Base-by-base conservation (phyloP, 495 filamentous ascomycete genomes). In the Penicillium egyptiacum region DNA sequence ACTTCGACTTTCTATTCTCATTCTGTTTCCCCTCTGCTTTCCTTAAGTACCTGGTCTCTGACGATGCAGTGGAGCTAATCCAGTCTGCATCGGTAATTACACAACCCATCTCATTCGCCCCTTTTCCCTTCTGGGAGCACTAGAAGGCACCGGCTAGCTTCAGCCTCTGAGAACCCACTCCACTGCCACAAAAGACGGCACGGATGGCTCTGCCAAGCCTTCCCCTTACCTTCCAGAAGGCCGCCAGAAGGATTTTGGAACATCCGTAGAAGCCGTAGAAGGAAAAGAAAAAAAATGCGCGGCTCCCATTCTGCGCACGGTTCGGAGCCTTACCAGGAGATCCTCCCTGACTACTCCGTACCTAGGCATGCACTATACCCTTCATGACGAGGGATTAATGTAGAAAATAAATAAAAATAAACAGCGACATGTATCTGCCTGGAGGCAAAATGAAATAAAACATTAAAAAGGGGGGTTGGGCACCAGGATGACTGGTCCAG, bases 211-310 rank as follows among this genome's bases (percentile, higher is more conserved):
- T 55, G 71, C 73, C 68, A 75, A 71, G 62, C 62, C 63, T 71
- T 71, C 71, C 63, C 63, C 50, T 64, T 63, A 65, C 58, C 73
- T 75, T 75, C 73, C 70, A 64, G 73, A 65, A 68, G 67, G 59
- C 51, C 51, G 52, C 67, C 63, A 74, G 73, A 75, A 75, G 71
- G 63, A 59, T 57, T 66, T 62, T 53, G 59, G 66, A 69, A 69
- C 60, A 55, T 37, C 37, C 28, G 51, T 70, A 56, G 68, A 71
- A 71, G 67, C 28, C 17, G 40, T 45, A n/a, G 33, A 50, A 50
- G 12, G 9, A 42, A 33, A 23, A 35, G 44, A 54, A 57, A 22
- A 51, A 49, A 5, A 40, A 41, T 55, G 44, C 44, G 52, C 52
- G 48, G 47, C n/a, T 53, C 58, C 50, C 57, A 60, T 63, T 43